Conservation (phyloP, 2,329 filamentous ascomycete genomes). For the Lecanicillium sp. region DNA sequence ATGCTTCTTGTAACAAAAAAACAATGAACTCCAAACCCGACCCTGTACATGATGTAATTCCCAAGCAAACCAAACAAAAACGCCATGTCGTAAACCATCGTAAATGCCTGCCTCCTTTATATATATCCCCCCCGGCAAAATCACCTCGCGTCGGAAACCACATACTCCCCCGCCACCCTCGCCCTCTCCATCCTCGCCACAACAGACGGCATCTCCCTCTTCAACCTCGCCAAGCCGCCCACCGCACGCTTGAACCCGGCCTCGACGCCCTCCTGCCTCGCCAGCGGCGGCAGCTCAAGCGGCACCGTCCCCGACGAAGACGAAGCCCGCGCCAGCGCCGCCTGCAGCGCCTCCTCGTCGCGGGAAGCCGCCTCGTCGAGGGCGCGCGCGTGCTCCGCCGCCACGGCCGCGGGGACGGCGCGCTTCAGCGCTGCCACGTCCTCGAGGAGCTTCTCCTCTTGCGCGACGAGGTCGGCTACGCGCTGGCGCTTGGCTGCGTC, state of each 20-base stretch:
- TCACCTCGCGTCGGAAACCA: slow-evolving; percentile 22
- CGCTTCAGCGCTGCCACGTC: slow-evolving; percentile 56
- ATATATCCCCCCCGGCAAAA: too few relatives aligned
- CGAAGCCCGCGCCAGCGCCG: slow-evolving; percentile 19
- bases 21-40: too few relatives aligned
- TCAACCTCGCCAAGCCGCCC: slow-evolving; percentile 42
- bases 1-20: too few relatives aligned
- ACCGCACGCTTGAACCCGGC: slow-evolving; percentile 38
- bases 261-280: slow-evolving; percentile 40
- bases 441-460: slow-evolving; percentile 57
- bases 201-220: slow-evolving; percentile 52
- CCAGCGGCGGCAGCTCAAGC: slow-evolving; percentile 27
- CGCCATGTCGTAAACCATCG: background rate
- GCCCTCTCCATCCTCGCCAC: slow-evolving; percentile 60
- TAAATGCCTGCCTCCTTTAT: too few relatives aligned
- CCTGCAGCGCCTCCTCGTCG: slow-evolving; percentile 39
- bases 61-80: background rate
- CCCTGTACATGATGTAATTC: too few relatives aligned
- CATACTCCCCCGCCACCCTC: slow-evolving; percentile 50
- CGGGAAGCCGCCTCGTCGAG: slow-evolving; percentile 30
- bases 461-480: slow-evolving; percentile 51
- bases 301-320: slow-evolving; percentile 13
- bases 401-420: slow-evolving; percentile 37
- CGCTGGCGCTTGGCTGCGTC: slow-evolving; percentile 50
- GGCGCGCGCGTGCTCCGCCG: slow-evolving; percentile 32